phyloP scores from a whole-genome alignment of 345 rosid species.

The Melaleuca quinquenervia region DNA sequence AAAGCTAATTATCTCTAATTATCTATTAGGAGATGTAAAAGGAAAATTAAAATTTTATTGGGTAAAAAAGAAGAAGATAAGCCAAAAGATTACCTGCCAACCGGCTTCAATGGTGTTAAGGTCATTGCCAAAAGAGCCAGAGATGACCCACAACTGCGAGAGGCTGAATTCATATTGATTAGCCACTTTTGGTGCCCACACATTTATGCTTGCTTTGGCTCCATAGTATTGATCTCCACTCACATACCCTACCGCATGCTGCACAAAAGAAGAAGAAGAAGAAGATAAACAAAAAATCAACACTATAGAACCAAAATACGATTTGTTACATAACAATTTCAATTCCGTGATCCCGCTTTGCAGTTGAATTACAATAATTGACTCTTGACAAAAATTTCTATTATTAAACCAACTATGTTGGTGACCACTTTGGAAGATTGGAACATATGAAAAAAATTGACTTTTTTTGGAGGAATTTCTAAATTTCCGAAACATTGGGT shows the following conservation, averaged over 20 bases:
- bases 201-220: conserved; percentile 93
- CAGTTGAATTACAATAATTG: neutral
- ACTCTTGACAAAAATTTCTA: neutral
- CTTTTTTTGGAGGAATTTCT: neutral
- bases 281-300: neutral
- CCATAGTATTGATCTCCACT: conserved; percentile 83
- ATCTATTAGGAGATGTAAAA: neutral
- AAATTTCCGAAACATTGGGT: neutral
- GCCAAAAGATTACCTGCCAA: conserved; percentile 59
- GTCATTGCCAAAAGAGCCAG: conserved; percentile 87
- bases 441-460: neutral
- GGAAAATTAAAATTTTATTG: neutral
- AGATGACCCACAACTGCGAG: conserved; percentile 95
- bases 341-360: neutral
- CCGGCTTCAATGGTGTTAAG: conserved; percentile 99
- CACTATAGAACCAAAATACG: neutral
- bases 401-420: neutral
- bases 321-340: neutral
- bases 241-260: conserved; percentile 99
- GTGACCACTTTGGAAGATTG: neutral
- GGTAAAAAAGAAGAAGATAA: neutral
- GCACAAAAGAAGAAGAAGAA: too few relatives aligned
- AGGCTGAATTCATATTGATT: conserved; percentile 86
- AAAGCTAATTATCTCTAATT: neutral
- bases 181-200: conserved; percentile 77